Percentiles rank a stretch among this genome's conserved stretches.
Evolutionary conservation across 257 asterid genomes (phyloP).

Genomic region (Schizonepeta tenuifolia): DNA sequence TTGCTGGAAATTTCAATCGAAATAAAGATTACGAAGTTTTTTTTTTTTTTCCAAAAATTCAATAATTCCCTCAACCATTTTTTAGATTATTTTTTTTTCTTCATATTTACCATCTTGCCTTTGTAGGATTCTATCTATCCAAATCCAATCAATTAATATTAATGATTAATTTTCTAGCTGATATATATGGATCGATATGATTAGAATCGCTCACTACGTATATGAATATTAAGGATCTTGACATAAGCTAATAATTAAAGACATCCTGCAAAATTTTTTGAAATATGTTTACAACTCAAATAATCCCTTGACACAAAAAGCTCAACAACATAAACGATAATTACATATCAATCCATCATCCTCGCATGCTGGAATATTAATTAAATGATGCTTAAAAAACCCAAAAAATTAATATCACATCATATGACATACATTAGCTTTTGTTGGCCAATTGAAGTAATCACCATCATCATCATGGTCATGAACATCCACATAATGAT

Average conservation of each 20-base stretch:
- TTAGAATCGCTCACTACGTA: too few relatives aligned
- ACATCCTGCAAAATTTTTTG: not conserved
- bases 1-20: too few relatives aligned
- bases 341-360: not conserved
- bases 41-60: too few relatives aligned
- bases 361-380: not conserved
- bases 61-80: too few relatives aligned
- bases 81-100: too few relatives aligned
- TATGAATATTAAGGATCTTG: too few relatives aligned
- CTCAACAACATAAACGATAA: not conserved
- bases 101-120: too few relatives aligned
- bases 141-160: too few relatives aligned
- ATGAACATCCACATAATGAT: constrained; percentile 20
- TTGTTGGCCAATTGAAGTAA: not conserved
- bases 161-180: too few relatives aligned
- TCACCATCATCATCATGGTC: not conserved
- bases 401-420: not conserved
- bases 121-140: too few relatives aligned
- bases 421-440: constrained; percentile 28
- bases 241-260: not conserved
- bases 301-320: not conserved
- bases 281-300: not conserved
- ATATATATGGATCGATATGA: too few relatives aligned
- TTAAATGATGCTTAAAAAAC: constrained; percentile 24
- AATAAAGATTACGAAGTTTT: too few relatives aligned